Conservation (phyloP, 192 early-diverging fungal species). For the Borealophlyctis nickersoniae region DNA sequence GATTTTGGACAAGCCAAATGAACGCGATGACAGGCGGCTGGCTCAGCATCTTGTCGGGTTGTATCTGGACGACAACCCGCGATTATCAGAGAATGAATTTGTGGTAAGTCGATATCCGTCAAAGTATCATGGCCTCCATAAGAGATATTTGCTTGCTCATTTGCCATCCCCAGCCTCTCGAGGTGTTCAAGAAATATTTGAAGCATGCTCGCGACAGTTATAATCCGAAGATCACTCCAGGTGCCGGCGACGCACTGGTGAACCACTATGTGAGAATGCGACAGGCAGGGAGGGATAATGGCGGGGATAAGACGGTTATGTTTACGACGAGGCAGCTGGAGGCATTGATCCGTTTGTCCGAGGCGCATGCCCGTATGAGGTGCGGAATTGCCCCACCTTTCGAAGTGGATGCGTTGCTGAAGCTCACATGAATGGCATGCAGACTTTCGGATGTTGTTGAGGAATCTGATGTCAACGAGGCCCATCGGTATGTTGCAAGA, state of each 20-base stretch:
- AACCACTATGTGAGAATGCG: slow-evolving; percentile 82
- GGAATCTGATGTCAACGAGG: slow-evolving; percentile 80
- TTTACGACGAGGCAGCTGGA: slow-evolving; percentile 94
- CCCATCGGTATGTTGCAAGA: slow-evolving; percentile 53
- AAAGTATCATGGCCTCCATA: background rate
- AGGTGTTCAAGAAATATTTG: slow-evolving; percentile 88
- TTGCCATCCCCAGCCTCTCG: slow-evolving; percentile 55
- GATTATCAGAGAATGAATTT: slow-evolving; percentile 24
- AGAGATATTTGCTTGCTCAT: background rate
- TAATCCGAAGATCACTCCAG: slow-evolving; percentile 69
- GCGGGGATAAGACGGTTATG: slow-evolving; percentile 48
- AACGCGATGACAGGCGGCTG: slow-evolving; percentile 77
- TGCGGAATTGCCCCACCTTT: no score
- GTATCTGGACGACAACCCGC: slow-evolving; percentile 69
- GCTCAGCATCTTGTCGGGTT: slow-evolving; percentile 85
- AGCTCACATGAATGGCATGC: slow-evolving; percentile 9
- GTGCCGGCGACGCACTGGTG: slow-evolving; percentile 73
- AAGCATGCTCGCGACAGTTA: slow-evolving; percentile 76
- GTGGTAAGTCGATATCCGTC: slow-evolving; percentile 34
- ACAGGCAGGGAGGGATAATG: slow-evolving; percentile 52
- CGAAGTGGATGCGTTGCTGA: no score
- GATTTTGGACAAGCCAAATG: slow-evolving; percentile 86
- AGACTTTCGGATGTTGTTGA: slow-evolving; percentile 76
- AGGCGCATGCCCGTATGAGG: slow-evolving; percentile 89
- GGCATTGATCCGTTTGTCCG: slow-evolving; percentile 94